Evolutionary conservation across 257 asterid species (phyloP), one percentile per base, ranked within the genome.

Genomic region (Scutellaria galericulata): DNA sequence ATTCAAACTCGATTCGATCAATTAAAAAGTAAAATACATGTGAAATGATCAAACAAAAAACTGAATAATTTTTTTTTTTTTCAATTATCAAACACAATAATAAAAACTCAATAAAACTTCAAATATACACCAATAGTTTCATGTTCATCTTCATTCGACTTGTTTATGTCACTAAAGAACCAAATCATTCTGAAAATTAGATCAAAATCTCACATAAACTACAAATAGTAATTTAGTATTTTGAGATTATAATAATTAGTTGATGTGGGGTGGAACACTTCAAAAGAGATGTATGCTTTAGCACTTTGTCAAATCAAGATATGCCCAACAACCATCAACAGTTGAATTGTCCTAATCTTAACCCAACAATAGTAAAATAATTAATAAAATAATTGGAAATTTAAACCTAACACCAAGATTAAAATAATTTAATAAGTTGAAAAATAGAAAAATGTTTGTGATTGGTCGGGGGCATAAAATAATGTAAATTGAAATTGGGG

Each of bases 341-440:
- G 51, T 60, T 79, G 76, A 75, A 74, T 75, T 75, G 85, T 82
- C 84, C 60, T 75, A 78, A 80, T 78, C 86, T 70, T 20, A 8
- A 64, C 68, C 42, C 41, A 48, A 65, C 48, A 31, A 31, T 31
- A 31, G 37, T 31, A 31, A 50, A 65, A 68, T 40, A 42, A 61
- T 76, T 55, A 35, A 40, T 62, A 14, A 41, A 41, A 52, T 66
- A 66, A 39, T 74, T 18, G 51, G 54, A 66, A 5, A 13, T 12
- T 9, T 0, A 37, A 66, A 77, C 75, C 73, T 64, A 78, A 70
- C 63, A 61, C 70, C 35, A 61, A 59, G 45, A 68, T 46, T 77
- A 63, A 53, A 24, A 70, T 44, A 47, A 70, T 40, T 7, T 40
- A 57, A 4, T 62, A 13, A 64, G 59, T 31, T 31, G 62, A 68